Conservation (phyloP, 352 stramenopile species). For the Ophiocytium majus region DNA sequence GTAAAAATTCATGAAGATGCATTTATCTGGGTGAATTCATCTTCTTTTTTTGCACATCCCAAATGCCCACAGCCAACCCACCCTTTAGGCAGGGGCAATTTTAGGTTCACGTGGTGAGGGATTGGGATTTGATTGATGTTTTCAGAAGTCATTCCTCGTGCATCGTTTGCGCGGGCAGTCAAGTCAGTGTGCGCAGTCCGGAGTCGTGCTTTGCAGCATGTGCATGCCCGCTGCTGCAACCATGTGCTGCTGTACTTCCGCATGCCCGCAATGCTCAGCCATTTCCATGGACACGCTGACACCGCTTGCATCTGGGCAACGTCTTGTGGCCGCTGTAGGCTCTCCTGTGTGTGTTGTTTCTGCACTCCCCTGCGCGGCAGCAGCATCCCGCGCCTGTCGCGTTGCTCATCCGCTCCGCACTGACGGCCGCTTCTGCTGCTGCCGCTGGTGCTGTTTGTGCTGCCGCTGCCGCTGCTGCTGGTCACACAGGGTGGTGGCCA, state of each 20-base stretch:
- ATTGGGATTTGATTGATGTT: not conserved
- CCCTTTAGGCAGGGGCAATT: not conserved
- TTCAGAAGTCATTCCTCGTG: not conserved
- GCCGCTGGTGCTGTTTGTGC: not conserved
- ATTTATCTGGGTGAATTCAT: not conserved
- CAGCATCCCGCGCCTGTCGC: not conserved
- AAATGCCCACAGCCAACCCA: not conserved
- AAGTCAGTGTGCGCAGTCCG: not conserved
- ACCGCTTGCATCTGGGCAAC: not conserved
- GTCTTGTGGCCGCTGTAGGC: not conserved
- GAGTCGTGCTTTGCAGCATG: too few relatives aligned
- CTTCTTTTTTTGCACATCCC: not conserved
- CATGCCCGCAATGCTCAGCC: too few relatives aligned
- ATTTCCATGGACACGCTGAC: not conserved
- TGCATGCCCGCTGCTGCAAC: too few relatives aligned
- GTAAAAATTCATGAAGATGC: not conserved
- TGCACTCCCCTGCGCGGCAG: not conserved
- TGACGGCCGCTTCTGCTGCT: not conserved
- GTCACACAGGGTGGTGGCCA: conserved; percentile 69
- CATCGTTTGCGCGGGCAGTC: not conserved
- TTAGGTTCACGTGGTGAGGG: not conserved
- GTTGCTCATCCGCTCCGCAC: not conserved
- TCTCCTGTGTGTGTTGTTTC: not conserved
- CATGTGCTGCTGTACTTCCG: too few relatives aligned
- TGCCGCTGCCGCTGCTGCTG: not conserved